Evolutionary conservation across 2,329 filamentous ascomycete genomes (phyloP).

Genomic region (Penicillium sclerotiorum): DNA sequence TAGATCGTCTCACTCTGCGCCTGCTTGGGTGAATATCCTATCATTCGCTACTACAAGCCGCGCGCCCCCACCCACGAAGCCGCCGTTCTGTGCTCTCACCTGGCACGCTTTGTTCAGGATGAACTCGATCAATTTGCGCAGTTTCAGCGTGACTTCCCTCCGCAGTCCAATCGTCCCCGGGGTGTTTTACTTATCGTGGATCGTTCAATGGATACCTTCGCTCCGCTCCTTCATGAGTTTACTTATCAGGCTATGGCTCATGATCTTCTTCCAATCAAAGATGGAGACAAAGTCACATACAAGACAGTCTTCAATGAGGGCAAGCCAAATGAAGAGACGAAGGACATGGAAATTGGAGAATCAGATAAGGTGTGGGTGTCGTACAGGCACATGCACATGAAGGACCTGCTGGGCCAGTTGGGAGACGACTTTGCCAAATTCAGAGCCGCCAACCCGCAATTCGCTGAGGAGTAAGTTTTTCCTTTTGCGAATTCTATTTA

Average conservation of each 20-base stretch:
- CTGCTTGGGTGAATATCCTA: constrained; percentile 88
- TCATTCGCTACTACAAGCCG: constrained; percentile 87
- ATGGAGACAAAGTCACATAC: constrained; percentile 86
- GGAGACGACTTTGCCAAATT: constrained; percentile 93
- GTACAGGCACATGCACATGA: constrained; percentile 95
- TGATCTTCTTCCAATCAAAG: constrained; percentile 84
- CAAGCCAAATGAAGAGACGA: constrained; percentile 69
- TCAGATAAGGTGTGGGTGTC: constrained; percentile 94
- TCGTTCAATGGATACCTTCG: constrained; percentile 86
- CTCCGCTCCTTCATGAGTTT: constrained; percentile 90
- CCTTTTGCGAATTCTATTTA: too few relatives aligned
- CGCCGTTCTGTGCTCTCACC: constrained; percentile 79
- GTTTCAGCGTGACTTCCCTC: constrained; percentile 81
- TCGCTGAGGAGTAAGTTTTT: constrained; percentile 66
- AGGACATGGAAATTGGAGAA: constrained; percentile 88
- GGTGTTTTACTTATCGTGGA: constrained; percentile 86
- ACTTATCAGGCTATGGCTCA: constrained; percentile 99
- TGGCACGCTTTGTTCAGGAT: constrained; percentile 88
- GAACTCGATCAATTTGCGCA: constrained; percentile 88
- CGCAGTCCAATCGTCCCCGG: constrained; percentile 70
- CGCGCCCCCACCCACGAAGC: constrained; percentile 78
- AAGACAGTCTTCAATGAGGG: constrained; percentile 78
- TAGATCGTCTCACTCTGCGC: constrained; percentile 87
- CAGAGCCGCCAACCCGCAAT: constrained; percentile 86
- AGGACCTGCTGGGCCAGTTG: constrained; percentile 91